Percentiles rank a stretch among this genome's conserved stretches.
Conservation (phyloP, 208 protist species). For the Crithidia bombi region DNA sequence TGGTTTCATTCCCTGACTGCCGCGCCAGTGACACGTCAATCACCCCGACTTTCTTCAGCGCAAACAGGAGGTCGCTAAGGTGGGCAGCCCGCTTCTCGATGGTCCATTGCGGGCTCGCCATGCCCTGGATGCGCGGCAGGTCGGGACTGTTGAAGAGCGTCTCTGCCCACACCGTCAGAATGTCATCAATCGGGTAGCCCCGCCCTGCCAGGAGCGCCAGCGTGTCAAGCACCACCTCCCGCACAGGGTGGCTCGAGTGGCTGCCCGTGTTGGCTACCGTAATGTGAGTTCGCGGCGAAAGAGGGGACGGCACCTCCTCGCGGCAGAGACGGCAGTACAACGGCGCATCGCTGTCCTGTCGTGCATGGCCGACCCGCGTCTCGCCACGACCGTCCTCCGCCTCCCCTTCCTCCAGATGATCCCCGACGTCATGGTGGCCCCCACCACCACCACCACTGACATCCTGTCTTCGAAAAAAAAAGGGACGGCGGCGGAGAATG, state of each 20-base stretch:
- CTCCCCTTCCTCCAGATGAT: neutral
- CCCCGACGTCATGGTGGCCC: neutral
- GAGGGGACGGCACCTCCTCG: slow-evolving; percentile 44
- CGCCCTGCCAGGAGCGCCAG: slow-evolving; percentile 63
- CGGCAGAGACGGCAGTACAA: slow-evolving; percentile 69
- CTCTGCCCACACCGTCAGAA: slow-evolving; percentile 67
- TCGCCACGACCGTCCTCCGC: neutral
- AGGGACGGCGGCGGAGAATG: neutral
- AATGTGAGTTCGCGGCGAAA: slow-evolving; percentile 50
- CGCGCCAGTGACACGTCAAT: slow-evolving; percentile 62
- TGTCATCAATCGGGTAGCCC: slow-evolving; percentile 79
- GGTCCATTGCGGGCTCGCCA: slow-evolving; percentile 47
- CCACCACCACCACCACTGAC: neutral
- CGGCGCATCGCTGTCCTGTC: neutral
- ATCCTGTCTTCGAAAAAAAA: slow-evolving; percentile 3
- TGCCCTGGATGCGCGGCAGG: slow-evolving; percentile 55
- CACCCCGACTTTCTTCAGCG: slow-evolving; percentile 50
- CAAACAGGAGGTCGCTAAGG: slow-evolving; percentile 42
- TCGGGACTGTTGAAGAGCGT: slow-evolving; percentile 49
- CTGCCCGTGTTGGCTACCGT: slow-evolving; percentile 30
- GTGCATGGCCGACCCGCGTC: neutral
- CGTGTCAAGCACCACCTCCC: slow-evolving; percentile 72
- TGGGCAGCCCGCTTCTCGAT: slow-evolving; percentile 56
- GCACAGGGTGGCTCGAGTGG: slow-evolving; percentile 63
- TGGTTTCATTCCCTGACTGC: too few relatives aligned